Evolutionary conservation across 1,284 basidiomycete species (phyloP).

Genomic region (Tilletia setariae): DNA sequence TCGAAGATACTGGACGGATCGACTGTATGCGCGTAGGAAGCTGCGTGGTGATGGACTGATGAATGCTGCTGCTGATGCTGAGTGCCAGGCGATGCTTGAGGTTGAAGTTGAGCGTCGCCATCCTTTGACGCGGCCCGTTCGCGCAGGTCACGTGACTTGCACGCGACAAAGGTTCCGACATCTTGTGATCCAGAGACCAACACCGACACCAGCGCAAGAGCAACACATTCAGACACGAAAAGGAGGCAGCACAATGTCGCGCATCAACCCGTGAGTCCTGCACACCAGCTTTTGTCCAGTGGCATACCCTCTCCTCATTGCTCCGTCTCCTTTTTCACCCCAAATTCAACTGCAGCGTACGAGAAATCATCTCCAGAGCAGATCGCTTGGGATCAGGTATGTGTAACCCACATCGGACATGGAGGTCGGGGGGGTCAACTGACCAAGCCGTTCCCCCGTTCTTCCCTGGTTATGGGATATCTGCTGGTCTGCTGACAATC

Average conservation of each 20-base stretch:
- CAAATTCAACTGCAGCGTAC: not conserved
- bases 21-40: not conserved
- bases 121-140: no score
- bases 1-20: not conserved
- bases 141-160: no score
- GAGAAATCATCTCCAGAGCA: slow-evolving; percentile 4
- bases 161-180: no score
- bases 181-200: no score
- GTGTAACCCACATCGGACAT: no score
- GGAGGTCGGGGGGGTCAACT: no score
- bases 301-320: not conserved
- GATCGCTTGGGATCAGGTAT: slow-evolving; percentile 3
- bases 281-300: no score
- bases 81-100: not conserved
- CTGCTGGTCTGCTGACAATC: not conserved
- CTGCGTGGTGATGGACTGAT: not conserved
- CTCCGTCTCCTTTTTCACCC: no score
- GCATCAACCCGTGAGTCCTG: not conserved
- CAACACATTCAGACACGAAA: not conserved
- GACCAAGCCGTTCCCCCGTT: not conserved
- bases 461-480: no score
- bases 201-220: not conserved
- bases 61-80: not conserved
- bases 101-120: no score
- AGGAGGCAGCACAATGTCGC: not conserved